Percentiles rank a stretch among this genome's conserved stretches.
Conservation (phyloP, 371 early-diverging fungal species). For the Mucor lusitanicus region DNA sequence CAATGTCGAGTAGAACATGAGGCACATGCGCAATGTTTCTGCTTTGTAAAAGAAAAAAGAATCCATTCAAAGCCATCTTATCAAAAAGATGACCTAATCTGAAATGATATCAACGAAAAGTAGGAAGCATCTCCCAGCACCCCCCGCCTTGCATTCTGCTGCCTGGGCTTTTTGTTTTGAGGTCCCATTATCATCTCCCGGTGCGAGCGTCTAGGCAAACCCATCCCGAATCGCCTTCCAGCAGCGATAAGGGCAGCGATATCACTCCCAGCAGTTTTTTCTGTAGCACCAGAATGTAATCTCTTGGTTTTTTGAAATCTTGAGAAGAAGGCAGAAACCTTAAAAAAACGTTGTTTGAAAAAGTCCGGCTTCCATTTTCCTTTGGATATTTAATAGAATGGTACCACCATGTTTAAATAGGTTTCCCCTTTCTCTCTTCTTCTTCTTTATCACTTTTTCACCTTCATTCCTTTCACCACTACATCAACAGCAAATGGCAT, state of each 20-base stretch:
- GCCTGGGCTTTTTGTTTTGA: background rate
- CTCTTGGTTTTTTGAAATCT: background rate
- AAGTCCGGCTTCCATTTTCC: background rate
- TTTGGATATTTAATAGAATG: background rate
- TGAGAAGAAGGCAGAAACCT: background rate
- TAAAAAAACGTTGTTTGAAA: background rate
- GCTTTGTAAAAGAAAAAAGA: too few relatives aligned
- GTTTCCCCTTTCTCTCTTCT: background rate
- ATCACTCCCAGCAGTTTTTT: too few relatives aligned
- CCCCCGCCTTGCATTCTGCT: too few relatives aligned
- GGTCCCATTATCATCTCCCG: background rate
- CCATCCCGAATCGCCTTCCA: too few relatives aligned
- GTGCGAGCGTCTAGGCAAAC: background rate
- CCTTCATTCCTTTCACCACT: background rate
- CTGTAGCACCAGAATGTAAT: background rate
- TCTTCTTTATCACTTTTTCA: slow-evolving; percentile 8
- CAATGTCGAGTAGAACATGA: too few relatives aligned
- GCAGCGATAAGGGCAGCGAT: too few relatives aligned
- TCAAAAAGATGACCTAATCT: too few relatives aligned
- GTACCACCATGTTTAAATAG: background rate
- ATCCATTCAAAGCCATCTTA: too few relatives aligned
- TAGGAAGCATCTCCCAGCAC: background rate
- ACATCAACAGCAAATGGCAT: background rate
- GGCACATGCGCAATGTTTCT: too few relatives aligned
- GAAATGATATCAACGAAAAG: background rate